Evolutionary conservation across 768 basidiomycete genomes (phyloP), one percentile per base, ranked within the genome.

Genomic region (Xerocomellus intermedius): DNA sequence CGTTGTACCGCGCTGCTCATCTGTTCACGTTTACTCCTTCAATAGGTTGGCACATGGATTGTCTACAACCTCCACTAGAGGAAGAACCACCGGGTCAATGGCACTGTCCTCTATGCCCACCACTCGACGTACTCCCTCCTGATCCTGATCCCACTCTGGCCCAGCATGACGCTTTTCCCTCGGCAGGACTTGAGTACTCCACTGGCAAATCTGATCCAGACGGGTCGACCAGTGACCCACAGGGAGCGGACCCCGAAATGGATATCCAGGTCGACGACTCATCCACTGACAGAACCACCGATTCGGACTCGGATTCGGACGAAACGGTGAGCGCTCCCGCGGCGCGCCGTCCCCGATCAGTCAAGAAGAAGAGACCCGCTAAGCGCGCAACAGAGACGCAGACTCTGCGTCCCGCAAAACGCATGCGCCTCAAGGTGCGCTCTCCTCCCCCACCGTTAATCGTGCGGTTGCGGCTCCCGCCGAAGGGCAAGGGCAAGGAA

Each of bases 31-130:
- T 41, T 48, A 6, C 21, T 21, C 49, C 33, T 48, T 39, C 22
- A 35, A 53, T 59, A 87, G 91, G 91, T 35, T 93, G 89, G 89
- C 91, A 94, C 70, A 84, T 85, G 79, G 82, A 85, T 60, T 94
- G 90, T 69, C 78, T 94, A 52, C 62, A 73, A 36, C 92, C 94
- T 33, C 86, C 89, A 0, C 73, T 97, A 16, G 73, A 78, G 51
- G 76, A 82, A 54, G 76, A 84, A 33, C 94, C 94, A 2, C 79
- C 84, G 36, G 92, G 91, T 62, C 78, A 78, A 68, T 94, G 88
- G 89, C 79, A 82, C 63, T 92, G 90, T 69, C 87, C 87, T 24
- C 55, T 69, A 28, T 92, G 90, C 66, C 79, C 77, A 19, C 72
- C 72, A 38, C 57, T 71, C 41, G 56, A 63, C 35, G 33, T 58